Percentiles rank a stretch among this genome's conserved stretches.
Conservation (phyloP, 1,284 basidiomycete species). For the Cryptococcus sp. region DNA sequence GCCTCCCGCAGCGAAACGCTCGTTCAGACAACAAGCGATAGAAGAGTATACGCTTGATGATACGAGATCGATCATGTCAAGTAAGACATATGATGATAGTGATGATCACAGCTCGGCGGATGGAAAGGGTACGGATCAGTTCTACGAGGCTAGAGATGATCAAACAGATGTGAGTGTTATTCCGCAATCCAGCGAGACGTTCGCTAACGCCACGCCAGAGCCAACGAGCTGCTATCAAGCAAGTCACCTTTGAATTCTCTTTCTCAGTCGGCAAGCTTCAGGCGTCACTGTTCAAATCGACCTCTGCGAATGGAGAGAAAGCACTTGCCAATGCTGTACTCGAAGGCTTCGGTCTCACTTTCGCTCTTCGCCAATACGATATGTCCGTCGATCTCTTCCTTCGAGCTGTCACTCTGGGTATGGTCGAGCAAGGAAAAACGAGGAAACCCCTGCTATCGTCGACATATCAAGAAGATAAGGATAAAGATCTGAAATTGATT, state of each 20-base stretch:
- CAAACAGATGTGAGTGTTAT: conserved; percentile 55
- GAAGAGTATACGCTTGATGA: conserved; percentile 68
- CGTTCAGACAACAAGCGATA: conserved; percentile 52
- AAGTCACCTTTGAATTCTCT: conserved; percentile 80
- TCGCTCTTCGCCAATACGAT: conserved; percentile 73
- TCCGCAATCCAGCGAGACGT: too few relatives aligned
- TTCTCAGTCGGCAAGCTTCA: conserved; percentile 87
- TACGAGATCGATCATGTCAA: conserved; percentile 27
- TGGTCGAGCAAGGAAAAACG: conserved; percentile 58
- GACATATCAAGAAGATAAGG: conserved; percentile 49
- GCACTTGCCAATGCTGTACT: conserved; percentile 73
- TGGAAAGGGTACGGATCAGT: conserved; percentile 52
- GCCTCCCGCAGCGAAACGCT: conserved; percentile 8
- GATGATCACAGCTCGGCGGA: conserved; percentile 13
- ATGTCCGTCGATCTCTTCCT: conserved; percentile 84
- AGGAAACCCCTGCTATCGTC: conserved; percentile 76
- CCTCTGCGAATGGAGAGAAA: conserved; percentile 32
- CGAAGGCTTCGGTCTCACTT: conserved; percentile 71
- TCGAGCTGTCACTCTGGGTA: conserved; percentile 57
- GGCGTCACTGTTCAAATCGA: conserved; percentile 69
- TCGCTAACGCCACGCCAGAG: conserved; percentile 1
- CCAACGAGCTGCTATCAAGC: conserved; percentile 57
- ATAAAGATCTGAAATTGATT: conserved; percentile 63
- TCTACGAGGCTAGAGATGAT: conserved; percentile 71
- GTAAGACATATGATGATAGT: conserved; percentile 32